Percentiles rank a stretch among this genome's conserved stretches.
phyloP scores from a whole-genome alignment of 2,329 filamentous ascomycete species.

The Monascus ruber region DNA sequence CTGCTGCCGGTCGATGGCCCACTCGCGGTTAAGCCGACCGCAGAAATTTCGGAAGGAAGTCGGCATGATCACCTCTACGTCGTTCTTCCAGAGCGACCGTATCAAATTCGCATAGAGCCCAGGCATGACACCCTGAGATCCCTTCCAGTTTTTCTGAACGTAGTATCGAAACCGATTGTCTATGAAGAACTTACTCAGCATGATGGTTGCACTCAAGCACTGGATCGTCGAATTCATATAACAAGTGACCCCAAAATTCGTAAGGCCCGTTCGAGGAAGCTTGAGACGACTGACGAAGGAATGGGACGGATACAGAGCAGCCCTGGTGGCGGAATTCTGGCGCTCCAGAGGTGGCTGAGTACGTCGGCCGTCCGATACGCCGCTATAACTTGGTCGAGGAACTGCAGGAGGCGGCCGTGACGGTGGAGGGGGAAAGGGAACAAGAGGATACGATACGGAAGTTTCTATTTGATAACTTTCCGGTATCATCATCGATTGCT shows the following conservation, averaged over 20 bases:
- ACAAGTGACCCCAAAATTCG: conserved; percentile 73
- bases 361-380: conserved; percentile 54
- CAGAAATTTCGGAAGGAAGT: conserved; percentile 57
- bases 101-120: conserved; percentile 52
- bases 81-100: conserved; percentile 51
- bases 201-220: conserved; percentile 61
- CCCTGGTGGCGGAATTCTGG: conserved; percentile 34
- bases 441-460: conserved; percentile 22
- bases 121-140: conserved; percentile 50
- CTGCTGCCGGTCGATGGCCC: conserved; percentile 68
- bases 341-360: conserved; percentile 33
- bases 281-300: conserved; percentile 34
- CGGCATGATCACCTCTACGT: conserved; percentile 41
- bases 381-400: conserved; percentile 65
- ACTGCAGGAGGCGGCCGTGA: conserved; percentile 57
- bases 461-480: conserved; percentile 18
- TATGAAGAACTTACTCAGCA: conserved; percentile 52
- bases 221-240: conserved; percentile 91
- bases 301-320: conserved; percentile 31
- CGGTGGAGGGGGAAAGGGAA: conserved; percentile 46
- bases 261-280: conserved; percentile 59
- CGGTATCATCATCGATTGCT: conserved; percentile 44
- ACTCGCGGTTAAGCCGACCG: conserved; percentile 51
- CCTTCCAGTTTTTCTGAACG: conserved; percentile 57
- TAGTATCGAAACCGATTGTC: conserved; percentile 49